phyloP scores from a whole-genome alignment of 2,329 filamentous ascomycete genomes.

The Samsoniella hepiali region DNA sequence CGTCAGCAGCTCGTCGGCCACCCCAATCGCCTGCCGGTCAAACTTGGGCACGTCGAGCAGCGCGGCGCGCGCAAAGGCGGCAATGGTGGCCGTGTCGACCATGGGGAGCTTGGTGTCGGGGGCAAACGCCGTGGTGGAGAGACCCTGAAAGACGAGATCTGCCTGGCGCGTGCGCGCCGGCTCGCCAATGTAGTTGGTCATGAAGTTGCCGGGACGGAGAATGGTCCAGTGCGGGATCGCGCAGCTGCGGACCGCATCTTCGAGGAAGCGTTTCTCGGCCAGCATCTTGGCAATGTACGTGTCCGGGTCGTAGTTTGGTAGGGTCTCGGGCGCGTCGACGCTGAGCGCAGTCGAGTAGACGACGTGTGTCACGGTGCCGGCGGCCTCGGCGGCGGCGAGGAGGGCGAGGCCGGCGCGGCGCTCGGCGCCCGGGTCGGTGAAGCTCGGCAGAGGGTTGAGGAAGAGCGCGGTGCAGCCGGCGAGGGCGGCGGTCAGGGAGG shows the following conservation, averaged over 20 bases:
- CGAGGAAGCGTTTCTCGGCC: slow-evolving; percentile 40
- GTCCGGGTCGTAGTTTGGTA: slow-evolving; percentile 13
- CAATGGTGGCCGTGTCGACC: slow-evolving; percentile 47
- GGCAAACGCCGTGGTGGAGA: slow-evolving; percentile 36
- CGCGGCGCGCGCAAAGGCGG: slow-evolving; percentile 41
- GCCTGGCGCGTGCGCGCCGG: slow-evolving; percentile 37
- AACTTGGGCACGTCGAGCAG: slow-evolving; percentile 42
- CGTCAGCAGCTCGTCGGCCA: slow-evolving; percentile 40
- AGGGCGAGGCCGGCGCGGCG: slow-evolving; percentile 30
- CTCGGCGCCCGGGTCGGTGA: slow-evolving; percentile 24
- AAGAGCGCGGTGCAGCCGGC: slow-evolving; percentile 25
- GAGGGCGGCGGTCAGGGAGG: slow-evolving; percentile 30
- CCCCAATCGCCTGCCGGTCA: slow-evolving; percentile 35
- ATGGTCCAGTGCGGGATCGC: slow-evolving; percentile 40
- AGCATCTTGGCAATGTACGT: slow-evolving; percentile 28
- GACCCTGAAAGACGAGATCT: slow-evolving; percentile 36
- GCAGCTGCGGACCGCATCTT: slow-evolving; percentile 33
- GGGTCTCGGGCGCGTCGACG: slow-evolving; percentile 28
- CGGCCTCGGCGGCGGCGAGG: slow-evolving; percentile 29
- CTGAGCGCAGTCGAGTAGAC: slow-evolving; percentile 36
- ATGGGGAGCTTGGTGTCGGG: slow-evolving; percentile 38
- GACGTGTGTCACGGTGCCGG: slow-evolving; percentile 34
- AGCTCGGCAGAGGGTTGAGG: neutral
- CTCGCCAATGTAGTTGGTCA: slow-evolving; percentile 47
- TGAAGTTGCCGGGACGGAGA: slow-evolving; percentile 49